These are phyloP conservation scores for Lycium ferocissimum DNA, from an alignment of 257 asterid genomes.

Conservation along the genomic window DNA sequence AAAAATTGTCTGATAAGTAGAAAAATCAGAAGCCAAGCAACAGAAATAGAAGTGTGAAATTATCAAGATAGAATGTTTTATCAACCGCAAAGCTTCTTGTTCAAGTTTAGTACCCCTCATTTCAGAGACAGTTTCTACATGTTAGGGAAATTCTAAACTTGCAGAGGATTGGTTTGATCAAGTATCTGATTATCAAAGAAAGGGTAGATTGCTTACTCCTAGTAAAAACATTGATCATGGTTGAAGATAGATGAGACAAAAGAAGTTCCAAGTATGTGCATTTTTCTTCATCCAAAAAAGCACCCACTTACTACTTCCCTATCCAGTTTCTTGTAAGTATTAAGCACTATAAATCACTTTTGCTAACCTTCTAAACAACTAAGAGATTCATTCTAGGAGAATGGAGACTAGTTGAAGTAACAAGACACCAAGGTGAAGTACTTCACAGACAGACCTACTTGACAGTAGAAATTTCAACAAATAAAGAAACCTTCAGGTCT, in stretches of 20 bases:
- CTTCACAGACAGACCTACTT: neutral
- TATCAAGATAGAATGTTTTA: neutral
- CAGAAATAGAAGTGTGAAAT: neutral
- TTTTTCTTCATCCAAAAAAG: neutral
- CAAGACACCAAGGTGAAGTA: conserved; percentile 3
- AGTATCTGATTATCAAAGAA: neutral
- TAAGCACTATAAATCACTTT: neutral
- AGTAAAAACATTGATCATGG: neutral
- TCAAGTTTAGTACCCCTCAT: neutral
- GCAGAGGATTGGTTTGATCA: neutral
- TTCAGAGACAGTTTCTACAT: neutral
- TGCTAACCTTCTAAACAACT: neutral
- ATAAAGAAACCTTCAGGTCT: neutral
- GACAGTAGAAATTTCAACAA: conserved; percentile 3
- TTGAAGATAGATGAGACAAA: neutral
- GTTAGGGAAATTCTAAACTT: neutral
- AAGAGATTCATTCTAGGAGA: neutral
- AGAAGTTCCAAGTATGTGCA: neutral
- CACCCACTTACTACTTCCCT: neutral
- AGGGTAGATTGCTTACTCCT: neutral
- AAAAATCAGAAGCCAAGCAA: conserved; percentile 6
- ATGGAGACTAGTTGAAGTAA: neutral
- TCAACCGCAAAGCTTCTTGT: neutral
- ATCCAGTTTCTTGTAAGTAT: neutral
- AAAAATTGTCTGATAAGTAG: conserved; percentile 23